Base-by-base conservation (phyloP, 306 rosid genomes). In the Corylus americana region DNA sequence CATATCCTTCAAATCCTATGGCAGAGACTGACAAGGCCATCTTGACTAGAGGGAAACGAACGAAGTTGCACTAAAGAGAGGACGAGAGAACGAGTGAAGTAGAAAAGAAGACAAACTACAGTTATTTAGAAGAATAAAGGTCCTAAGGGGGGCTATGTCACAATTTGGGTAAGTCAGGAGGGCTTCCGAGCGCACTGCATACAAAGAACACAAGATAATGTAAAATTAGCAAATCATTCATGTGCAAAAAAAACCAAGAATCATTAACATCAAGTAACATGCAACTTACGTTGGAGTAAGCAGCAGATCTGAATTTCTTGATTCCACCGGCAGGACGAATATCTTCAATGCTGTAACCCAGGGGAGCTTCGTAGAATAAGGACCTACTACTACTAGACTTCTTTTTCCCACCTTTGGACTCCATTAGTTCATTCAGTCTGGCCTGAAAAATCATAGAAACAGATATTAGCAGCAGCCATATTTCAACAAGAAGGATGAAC, bases 241-340 rank as follows among this genome's bases (percentile, higher is more conserved):
- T 27, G 54, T 48, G 25, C 20, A 27, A 35, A 25, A 74, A 61
- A 64, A 64, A 37, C 22, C 20, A 80, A 20, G 13, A 74, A 18
- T 2, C 18, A 1, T 1, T 10, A 4, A 58, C 16, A 76, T 74
- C 75, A 37, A 63, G 8, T 54, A 35, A 16, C 9, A 70, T 39
- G 63, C 22, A 55, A 17, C 89, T 79, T 66, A 94, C 98, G 97
- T 95, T 95, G 81, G 98, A 95, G 98, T 95, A 95, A 37, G 97
- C 98, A 95, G 98, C 92, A 9, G 98, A 89, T 95, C 93, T 80
- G 98, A 89, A 95, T 53, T 95, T 95, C 92, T 90, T 89, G 91
- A 92, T 91, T 87, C 98, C 98, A 88, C 98, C 98, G 92, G 91
- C 78, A 25, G 98, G 98, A 57, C 98, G 88, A 70, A 95, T 77